Evolutionary conservation across 352 stramenopile species (phyloP).

Genomic region (Pythium chondricola): DNA sequence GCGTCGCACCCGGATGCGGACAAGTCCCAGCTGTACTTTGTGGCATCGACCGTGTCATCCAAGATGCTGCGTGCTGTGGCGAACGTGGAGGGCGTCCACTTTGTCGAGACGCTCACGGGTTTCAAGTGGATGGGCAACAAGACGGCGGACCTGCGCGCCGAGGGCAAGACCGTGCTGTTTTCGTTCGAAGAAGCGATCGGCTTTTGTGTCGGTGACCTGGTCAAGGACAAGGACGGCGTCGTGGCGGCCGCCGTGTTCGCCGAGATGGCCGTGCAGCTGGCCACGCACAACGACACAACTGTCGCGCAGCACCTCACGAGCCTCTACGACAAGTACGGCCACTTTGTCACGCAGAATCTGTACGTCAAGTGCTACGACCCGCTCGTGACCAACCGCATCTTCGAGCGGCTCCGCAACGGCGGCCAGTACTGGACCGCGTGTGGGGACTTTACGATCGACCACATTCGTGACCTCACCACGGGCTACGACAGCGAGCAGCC

Average conservation of each 20-base stretch:
- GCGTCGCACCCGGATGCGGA: slow-evolving; percentile 46
- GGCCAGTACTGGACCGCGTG: slow-evolving; percentile 83
- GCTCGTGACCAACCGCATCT: slow-evolving; percentile 82
- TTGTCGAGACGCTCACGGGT: slow-evolving; percentile 97
- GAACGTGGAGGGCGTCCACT: slow-evolving; percentile 89
- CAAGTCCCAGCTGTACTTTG: slow-evolving; percentile 78
- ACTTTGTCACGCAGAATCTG: slow-evolving; percentile 96
- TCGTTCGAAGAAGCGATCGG: slow-evolving; percentile 98
- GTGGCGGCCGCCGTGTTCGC: slow-evolving; percentile 87
- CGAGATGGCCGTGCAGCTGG: slow-evolving; percentile 84
- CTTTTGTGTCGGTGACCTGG: slow-evolving; percentile 95
- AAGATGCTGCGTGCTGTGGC: slow-evolving; percentile 95
- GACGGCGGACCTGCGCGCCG: slow-evolving; percentile 59
- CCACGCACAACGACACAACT: slow-evolving; percentile 40
- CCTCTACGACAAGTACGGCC: slow-evolving; percentile 93
- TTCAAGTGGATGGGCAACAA: slow-evolving; percentile 99
- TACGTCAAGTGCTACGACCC: slow-evolving; percentile 96
- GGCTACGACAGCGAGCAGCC: slow-evolving; percentile 82
- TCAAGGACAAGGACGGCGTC: slow-evolving; percentile 99
- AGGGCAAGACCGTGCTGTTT: slow-evolving; percentile 93
- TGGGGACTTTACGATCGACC: slow-evolving; percentile 73
- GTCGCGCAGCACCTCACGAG: slow-evolving; percentile 74
- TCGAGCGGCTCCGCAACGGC: slow-evolving; percentile 87
- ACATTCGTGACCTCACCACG: slow-evolving; percentile 86
- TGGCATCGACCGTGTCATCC: slow-evolving; percentile 95